Percentiles rank a stretch among this genome's conserved stretches.
phyloP scores from a whole-genome alignment of 192 early-diverging fungal genomes.

The Gaertneriomyces sp. region DNA sequence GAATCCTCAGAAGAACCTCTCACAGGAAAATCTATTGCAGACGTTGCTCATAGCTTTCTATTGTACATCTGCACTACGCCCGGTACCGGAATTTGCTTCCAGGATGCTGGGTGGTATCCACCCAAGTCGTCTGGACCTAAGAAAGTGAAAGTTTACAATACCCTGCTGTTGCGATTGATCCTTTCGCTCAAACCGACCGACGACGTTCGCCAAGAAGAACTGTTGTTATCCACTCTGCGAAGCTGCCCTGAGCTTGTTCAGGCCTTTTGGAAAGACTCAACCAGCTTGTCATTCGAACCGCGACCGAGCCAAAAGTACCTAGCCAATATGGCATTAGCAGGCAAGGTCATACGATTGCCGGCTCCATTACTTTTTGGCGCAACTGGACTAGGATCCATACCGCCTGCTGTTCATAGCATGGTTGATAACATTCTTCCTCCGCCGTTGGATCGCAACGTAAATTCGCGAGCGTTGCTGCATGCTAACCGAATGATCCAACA shows the following conservation, averaged over 20 bases:
- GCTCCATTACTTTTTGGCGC: slow-evolving; percentile 48
- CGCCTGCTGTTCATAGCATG: slow-evolving; percentile 57
- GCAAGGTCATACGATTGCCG: slow-evolving; percentile 65
- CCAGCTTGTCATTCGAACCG: slow-evolving; percentile 66
- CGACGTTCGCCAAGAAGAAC: slow-evolving; percentile 59
- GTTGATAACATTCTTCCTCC: slow-evolving; percentile 70
- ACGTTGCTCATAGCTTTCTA: slow-evolving; percentile 67
- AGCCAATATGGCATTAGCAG: slow-evolving; percentile 70
- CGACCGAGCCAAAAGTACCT: slow-evolving; percentile 67
- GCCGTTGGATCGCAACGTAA: slow-evolving; percentile 46
- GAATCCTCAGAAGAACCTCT: slow-evolving; percentile 19
- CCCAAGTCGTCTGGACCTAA: slow-evolving; percentile 35
- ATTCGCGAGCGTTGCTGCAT: slow-evolving; percentile 64
- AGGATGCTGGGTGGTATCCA: slow-evolving; percentile 76
- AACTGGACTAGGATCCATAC: slow-evolving; percentile 32
- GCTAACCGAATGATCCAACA: slow-evolving; percentile 61
- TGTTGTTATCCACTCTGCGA: slow-evolving; percentile 60
- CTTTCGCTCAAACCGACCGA: slow-evolving; percentile 59
- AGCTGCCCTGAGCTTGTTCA: slow-evolving; percentile 73
- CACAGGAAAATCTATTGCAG: slow-evolving; percentile 41
- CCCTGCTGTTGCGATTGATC: slow-evolving; percentile 49
- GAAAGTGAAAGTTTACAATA: slow-evolving; percentile 51
- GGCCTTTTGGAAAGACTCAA: slow-evolving; percentile 61
- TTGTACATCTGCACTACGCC: slow-evolving; percentile 68
- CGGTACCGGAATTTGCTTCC: slow-evolving; percentile 70